These are phyloP conservation scores for Kingdonia uniflora DNA, from an alignment of 164 flowering plant species.

Conservation along the genomic window DNA sequence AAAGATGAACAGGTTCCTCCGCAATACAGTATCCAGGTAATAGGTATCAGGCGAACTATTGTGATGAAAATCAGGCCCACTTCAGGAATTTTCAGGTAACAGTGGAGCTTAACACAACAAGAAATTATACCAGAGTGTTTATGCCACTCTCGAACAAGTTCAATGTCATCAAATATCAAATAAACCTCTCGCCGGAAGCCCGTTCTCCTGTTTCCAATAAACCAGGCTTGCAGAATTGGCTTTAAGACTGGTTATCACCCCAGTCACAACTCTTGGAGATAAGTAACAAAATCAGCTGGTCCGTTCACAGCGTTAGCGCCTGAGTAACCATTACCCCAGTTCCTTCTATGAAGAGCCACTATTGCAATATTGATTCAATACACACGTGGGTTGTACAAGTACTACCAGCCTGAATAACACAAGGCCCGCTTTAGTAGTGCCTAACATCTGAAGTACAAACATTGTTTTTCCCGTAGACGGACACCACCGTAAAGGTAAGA, in stretches of 20 bases:
- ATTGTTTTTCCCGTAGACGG: slow-evolving; percentile 82
- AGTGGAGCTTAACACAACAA: slow-evolving; percentile 51
- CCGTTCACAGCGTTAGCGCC: slow-evolving; percentile 74
- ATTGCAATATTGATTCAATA: slow-evolving; percentile 73
- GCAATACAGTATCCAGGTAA: slow-evolving; percentile 46
- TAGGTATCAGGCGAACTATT: slow-evolving; percentile 61
- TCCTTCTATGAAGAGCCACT: slow-evolving; percentile 58
- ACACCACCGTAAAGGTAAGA: slow-evolving; percentile 53
- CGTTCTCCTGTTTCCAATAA: slow-evolving; percentile 20
- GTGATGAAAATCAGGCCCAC: slow-evolving; percentile 70
- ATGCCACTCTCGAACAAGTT: slow-evolving; percentile 77
- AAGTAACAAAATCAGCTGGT: slow-evolving; percentile 72
- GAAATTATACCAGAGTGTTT: slow-evolving; percentile 51
- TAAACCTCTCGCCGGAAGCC: slow-evolving; percentile 58
- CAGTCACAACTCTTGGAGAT: slow-evolving; percentile 54
- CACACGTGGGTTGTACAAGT: slow-evolving; percentile 63
- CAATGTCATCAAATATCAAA: slow-evolving; percentile 71
- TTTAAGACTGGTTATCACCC: slow-evolving; percentile 30
- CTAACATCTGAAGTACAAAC: slow-evolving; percentile 46
- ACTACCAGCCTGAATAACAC: slow-evolving; percentile 73
- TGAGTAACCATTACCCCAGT: slow-evolving; percentile 42
- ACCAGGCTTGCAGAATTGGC: slow-evolving; percentile 21
- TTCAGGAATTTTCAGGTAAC: slow-evolving; percentile 65
- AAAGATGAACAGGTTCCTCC: slow-evolving; percentile 50
- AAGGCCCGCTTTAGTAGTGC: slow-evolving; percentile 78